A percentile compares a stretch with the other conserved stretches of the same genome.
Evolutionary conservation across 73 alveolate species (phyloP).

Genomic region (Paramecium tetraurelia): DNA sequence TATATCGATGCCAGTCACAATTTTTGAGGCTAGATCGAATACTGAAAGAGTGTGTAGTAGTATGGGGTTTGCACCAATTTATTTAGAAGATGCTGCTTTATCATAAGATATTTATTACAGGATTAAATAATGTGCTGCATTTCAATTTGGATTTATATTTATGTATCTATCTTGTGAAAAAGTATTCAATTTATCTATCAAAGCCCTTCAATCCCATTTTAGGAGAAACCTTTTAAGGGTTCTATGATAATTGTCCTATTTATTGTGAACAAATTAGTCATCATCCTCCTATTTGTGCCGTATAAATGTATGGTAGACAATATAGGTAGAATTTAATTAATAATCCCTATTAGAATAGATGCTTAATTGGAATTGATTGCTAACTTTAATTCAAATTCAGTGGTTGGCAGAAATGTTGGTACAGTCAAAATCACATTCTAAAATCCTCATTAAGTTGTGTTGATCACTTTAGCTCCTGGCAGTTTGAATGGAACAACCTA

Average conservation of each 20-base stretch:
- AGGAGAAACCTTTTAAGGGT: conserved; percentile 87
- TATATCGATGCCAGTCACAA: conserved; percentile 76
- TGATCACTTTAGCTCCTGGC: conserved; percentile 53
- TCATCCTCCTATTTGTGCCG: conserved; percentile 69
- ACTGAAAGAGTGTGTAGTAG: conserved; percentile 68
- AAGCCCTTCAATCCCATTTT: conserved; percentile 89
- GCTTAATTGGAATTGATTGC: conserved; percentile 62
- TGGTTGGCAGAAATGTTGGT: conserved; percentile 57
- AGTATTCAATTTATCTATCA: background rate
- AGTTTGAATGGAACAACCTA: conserved; percentile 56
- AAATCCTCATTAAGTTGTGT: conserved; percentile 32
- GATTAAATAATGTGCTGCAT: conserved; percentile 66
- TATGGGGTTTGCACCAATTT: conserved; percentile 70
- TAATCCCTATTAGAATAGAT: background rate
- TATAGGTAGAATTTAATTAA: background rate
- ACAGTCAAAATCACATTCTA: background rate
- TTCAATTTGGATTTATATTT: conserved; percentile 48
- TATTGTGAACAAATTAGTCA: conserved; percentile 64
- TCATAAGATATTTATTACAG: conserved; percentile 66
- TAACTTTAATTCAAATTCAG: conserved; percentile 63
- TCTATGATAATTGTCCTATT: conserved; percentile 63
- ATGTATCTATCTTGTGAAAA: conserved; percentile 65
- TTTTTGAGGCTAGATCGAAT: conserved; percentile 75
- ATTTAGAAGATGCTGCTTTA: conserved; percentile 75
- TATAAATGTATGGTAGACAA: conserved; percentile 22